Base-by-base conservation (phyloP, 2,329 filamentous ascomycete genomes). In the Botrytis elliptica region DNA sequence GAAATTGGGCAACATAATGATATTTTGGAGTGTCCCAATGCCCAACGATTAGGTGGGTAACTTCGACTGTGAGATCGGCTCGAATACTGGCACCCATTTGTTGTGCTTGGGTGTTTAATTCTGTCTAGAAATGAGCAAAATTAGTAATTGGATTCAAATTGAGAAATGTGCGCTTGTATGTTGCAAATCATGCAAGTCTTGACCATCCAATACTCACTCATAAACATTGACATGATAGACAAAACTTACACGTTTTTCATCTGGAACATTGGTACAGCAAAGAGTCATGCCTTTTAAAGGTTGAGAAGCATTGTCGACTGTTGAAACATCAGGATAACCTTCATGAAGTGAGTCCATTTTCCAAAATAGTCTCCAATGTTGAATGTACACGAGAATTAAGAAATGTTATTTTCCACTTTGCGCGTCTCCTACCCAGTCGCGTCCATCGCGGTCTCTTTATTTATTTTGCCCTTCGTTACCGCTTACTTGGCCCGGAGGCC, bases 21-120 rank as follows among this genome's bases (percentile, higher is more conserved):
- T 99, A 99, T 83, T 99, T 99, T 68, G 92, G 90, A 0, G 95
- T 98, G 81, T 95, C 89, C 79, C 94, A 92, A 79, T 93, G 91
- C 81, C 95, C 96, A 75, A 97, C 93, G 76, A 99, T 88, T 65
- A 99, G 90, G 84, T 99, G 96, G 8, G 96, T 98, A 66, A 97
- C 94, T 82, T 98, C 94, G 73, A 93, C 93, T n/a, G 95, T 98
- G 63, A 99, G 89, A 82, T 99, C 95, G 82, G 94, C 92, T 79
- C 93, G 94, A 86, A 97, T 93, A 75, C 88, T 83, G 69, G 95
- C 96, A 77, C 96, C 96, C 86, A 99, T 94, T 81, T 97, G 90
- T 76, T 86, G 83, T 29, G 93, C 92, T 75, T 90, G 89, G 67
- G 86, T 83, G 25, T 88, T 89, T 67, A 94, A 86, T 71, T 89